Percentiles rank a stretch among this genome's conserved stretches.
These are phyloP conservation scores for Suillus subluteus DNA, from an alignment of 768 basidiomycete genomes.

Conservation along the genomic window DNA sequence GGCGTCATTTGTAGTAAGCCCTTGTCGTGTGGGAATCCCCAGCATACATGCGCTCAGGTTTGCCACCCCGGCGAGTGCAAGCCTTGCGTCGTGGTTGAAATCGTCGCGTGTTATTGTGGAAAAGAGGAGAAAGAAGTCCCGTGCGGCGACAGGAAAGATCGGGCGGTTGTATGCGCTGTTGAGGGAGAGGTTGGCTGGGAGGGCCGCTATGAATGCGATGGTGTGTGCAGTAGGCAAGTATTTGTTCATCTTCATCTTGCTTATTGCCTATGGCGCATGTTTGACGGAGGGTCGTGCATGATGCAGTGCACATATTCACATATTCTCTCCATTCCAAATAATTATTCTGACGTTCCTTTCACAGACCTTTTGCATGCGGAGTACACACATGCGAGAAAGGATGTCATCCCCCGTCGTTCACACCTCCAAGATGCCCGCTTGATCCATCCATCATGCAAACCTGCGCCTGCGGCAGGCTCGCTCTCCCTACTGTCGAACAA, in stretches of 20 bases:
- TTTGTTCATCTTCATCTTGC: not conserved
- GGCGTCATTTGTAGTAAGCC: slow-evolving; percentile 40
- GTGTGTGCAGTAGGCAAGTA: not conserved
- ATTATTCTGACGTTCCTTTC: slow-evolving; percentile 3
- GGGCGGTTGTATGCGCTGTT: slow-evolving; percentile 38
- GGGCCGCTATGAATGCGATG: slow-evolving; percentile 36
- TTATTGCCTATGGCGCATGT: slow-evolving; percentile 22
- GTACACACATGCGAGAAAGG: slow-evolving; percentile 70
- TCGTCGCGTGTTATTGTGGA: slow-evolving; percentile 81
- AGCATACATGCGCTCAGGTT: slow-evolving; percentile 64
- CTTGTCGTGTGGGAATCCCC: slow-evolving; percentile 64
- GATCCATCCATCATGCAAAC: slow-evolving; percentile 68
- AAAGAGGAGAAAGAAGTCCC: slow-evolving; percentile 55
- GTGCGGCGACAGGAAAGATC: slow-evolving; percentile 69
- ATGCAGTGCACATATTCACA: not conserved
- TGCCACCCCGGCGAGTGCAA: slow-evolving; percentile 84
- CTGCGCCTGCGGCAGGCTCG: slow-evolving; percentile 82
- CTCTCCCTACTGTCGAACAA: slow-evolving; percentile 42
- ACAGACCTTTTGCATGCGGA: slow-evolving; percentile 74
- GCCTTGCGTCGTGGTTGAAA: slow-evolving; percentile 59
- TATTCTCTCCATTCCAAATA: not conserved
- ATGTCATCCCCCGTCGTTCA: slow-evolving; percentile 76
- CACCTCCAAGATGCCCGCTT: slow-evolving; percentile 66
- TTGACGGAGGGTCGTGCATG: slow-evolving; percentile 41
- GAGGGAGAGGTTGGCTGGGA: slow-evolving; percentile 63